Conservation (phyloP, 129 eudicot species). For the Chrysanthemum seticuspe region DNA sequence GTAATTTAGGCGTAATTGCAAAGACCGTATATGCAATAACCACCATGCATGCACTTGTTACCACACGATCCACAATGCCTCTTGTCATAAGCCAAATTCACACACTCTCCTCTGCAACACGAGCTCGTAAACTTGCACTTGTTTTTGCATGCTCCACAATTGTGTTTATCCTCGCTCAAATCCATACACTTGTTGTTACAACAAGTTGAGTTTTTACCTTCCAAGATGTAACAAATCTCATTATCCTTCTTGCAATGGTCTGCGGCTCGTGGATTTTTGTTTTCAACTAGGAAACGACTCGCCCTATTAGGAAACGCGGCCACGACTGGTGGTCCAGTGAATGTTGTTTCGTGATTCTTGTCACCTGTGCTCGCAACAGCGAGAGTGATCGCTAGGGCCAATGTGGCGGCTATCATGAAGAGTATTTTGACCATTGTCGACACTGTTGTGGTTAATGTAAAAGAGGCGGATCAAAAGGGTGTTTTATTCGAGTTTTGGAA, state of each 20-base stretch:
- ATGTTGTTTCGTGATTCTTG: not conserved
- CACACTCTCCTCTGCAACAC: conserved; percentile 67
- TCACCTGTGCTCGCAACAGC: not conserved
- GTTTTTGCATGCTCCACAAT: conserved; percentile 71
- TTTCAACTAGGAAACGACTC: conserved; percentile 50
- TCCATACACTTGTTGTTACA: conserved; percentile 73
- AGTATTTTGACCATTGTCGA: conserved; percentile 25
- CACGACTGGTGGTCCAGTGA: not conserved
- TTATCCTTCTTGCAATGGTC: conserved; percentile 61
- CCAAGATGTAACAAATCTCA: conserved; percentile 41
- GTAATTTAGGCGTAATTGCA: conserved; percentile 54
- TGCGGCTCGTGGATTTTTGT: conserved; percentile 46
- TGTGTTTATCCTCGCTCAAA: conserved; percentile 35
- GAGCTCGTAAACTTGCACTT: conserved; percentile 47
- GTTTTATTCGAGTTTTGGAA: not conserved
- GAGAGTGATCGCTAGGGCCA: conserved; percentile 46
- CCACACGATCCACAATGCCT: conserved; percentile 67
- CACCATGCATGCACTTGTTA: conserved; percentile 48
- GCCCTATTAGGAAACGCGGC: conserved; percentile 29
- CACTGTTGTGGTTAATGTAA: conserved; percentile 13
- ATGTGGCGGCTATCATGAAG: conserved; percentile 36
- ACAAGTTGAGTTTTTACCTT: conserved; percentile 47
- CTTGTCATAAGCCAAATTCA: conserved; percentile 58
- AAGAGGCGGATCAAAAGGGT: not conserved
- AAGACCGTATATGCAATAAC: conserved; percentile 63